phyloP scores from a whole-genome alignment of 2,329 filamentous ascomycete species.

The Beauveria asiatica region DNA sequence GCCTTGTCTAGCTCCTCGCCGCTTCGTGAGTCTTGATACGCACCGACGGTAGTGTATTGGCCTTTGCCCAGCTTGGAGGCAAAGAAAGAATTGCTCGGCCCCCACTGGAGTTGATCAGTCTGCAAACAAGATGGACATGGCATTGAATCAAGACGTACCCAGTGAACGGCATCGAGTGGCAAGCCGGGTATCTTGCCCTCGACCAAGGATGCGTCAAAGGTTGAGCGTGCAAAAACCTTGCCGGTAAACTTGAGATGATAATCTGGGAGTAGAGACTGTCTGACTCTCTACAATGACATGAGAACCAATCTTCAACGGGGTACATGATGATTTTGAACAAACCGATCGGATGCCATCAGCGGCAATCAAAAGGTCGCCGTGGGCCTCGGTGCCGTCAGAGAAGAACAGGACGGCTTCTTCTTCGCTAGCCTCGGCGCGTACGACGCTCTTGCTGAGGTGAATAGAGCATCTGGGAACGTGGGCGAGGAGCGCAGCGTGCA shows the following conservation, averaged over 20 bases:
- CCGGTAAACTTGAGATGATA: constrained; percentile 12
- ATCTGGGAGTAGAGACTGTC: constrained; percentile 6
- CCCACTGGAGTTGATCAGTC: not conserved
- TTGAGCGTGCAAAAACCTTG: constrained; percentile 12
- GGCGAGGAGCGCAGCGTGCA: constrained; percentile 37
- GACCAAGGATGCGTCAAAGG: constrained; percentile 12
- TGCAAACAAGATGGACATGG: too few species aligned
- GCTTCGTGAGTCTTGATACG: constrained; percentile 27
- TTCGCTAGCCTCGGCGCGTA: constrained; percentile 18
- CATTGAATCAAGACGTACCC: not conserved
- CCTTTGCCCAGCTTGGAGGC: constrained; percentile 30
- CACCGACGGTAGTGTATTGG: constrained; percentile 35
- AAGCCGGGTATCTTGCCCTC: constrained; percentile 12
- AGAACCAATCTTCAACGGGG: not conserved
- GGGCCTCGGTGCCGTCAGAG: constrained; percentile 32
- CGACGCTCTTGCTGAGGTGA: constrained; percentile 34
- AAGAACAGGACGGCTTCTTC: constrained; percentile 28
- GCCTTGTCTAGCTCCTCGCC: constrained; percentile 21
- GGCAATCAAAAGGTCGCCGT: constrained; percentile 39
- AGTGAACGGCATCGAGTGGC: constrained; percentile 13
- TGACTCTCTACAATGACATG: not conserved
- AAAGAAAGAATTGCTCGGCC: constrained; percentile 25
- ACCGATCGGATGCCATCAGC: constrained; percentile 45
- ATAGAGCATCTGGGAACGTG: constrained; percentile 34
- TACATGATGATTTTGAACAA: constrained; percentile 18